Conservation (phyloP, 768 basidiomycete genomes). For the Agaricus bisporus region DNA sequence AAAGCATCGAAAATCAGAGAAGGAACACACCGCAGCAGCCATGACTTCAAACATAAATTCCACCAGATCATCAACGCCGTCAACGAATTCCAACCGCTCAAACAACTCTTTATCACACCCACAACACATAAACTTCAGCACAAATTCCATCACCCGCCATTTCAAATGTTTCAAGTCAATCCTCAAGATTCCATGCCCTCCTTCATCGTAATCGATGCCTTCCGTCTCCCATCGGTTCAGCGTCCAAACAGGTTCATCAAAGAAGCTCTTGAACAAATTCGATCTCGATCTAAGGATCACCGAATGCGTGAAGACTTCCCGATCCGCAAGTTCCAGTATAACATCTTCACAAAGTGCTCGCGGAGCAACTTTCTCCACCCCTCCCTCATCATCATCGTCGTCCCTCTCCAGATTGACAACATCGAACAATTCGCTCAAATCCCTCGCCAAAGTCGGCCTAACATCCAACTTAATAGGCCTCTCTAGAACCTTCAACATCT, state of each 20-base stretch:
- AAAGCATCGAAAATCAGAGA: neutral
- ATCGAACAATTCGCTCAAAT: constrained; percentile 48
- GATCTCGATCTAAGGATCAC: constrained; percentile 76
- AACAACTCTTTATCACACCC: constrained; percentile 68
- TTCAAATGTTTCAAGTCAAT: constrained; percentile 67
- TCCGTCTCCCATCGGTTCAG: constrained; percentile 37
- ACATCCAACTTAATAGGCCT: constrained; percentile 54
- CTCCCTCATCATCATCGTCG: neutral
- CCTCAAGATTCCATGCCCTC: constrained; percentile 35
- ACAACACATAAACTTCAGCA: constrained; percentile 72
- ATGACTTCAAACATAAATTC: constrained; percentile 87
- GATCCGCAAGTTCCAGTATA: constrained; percentile 63
- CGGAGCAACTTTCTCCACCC: neutral
- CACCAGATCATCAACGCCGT: constrained; percentile 67
- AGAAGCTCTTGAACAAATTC: constrained; percentile 78
- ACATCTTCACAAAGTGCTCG: constrained; percentile 55
- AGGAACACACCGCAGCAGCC: constrained; percentile 64
- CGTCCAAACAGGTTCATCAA: constrained; percentile 82
- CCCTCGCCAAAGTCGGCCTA: constrained; percentile 37
- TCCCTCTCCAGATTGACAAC: constrained; percentile 11
- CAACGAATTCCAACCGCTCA: constrained; percentile 51
- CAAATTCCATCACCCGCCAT: constrained; percentile 71
- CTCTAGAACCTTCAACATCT: constrained; percentile 49
- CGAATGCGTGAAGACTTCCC: constrained; percentile 63
- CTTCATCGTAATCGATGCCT: constrained; percentile 3